Evolutionary conservation across 495 filamentous ascomycete species (phyloP).

Genomic region (Tuber indicum): DNA sequence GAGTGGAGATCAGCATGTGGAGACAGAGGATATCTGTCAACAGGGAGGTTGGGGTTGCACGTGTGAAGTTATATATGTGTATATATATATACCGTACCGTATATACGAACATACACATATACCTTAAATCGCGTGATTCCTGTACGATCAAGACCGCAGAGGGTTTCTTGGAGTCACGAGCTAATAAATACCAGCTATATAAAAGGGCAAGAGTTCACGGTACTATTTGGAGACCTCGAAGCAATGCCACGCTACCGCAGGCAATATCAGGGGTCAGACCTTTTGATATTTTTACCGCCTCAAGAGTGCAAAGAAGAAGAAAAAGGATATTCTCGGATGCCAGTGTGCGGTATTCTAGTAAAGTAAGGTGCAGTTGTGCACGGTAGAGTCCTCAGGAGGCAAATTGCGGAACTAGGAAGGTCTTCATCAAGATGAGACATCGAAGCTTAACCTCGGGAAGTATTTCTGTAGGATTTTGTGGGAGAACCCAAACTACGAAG

Average conservation of each 20-base stretch:
- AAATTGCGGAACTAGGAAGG: not conserved
- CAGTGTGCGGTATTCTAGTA: not conserved
- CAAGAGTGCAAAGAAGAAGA: not conserved
- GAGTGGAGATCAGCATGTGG: constrained; percentile 88
- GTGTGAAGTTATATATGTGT: constrained; percentile 22
- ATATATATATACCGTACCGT: not conserved
- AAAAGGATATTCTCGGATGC: not conserved
- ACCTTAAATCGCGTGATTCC: not conserved
- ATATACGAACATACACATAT: not conserved
- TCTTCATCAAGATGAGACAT: not conserved
- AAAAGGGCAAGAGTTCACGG: not conserved
- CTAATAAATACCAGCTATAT: not conserved
- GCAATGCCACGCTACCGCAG: not conserved
- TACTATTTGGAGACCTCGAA: not conserved
- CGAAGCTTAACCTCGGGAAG: constrained; percentile 3
- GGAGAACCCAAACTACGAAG: not conserved
- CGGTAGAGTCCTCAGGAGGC: not conserved
- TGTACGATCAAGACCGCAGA: not conserved
- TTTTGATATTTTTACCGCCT: not conserved
- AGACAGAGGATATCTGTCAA: constrained; percentile 77
- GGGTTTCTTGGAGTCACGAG: not conserved
- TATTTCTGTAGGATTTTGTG: not conserved
- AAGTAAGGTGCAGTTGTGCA: not conserved
- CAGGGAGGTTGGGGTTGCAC: constrained; percentile 64
- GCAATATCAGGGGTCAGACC: not conserved